These are phyloP conservation scores for Carpinus viminea DNA, from an alignment of 306 rosid species.

Conservation along the genomic window DNA sequence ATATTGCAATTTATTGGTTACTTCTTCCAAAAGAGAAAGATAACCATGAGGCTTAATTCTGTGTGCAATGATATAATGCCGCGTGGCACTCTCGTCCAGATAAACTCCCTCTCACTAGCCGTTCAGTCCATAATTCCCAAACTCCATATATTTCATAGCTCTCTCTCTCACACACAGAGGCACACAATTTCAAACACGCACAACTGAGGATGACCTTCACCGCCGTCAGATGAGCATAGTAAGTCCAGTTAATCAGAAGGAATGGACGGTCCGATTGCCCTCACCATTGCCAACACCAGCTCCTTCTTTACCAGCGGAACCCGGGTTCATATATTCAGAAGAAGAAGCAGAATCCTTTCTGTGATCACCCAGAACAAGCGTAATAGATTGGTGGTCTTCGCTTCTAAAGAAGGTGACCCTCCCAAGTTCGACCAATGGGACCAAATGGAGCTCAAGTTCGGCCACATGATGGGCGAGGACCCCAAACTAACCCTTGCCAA, in stretches of 20 bases:
- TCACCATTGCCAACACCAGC: conserved; percentile 23
- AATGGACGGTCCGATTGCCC: conserved; percentile 63
- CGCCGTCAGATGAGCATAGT: too few species aligned
- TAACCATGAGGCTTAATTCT: too few species aligned
- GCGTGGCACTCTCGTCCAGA: too few species aligned
- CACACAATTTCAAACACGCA: too few species aligned
- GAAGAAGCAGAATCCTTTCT: conserved; percentile 19
- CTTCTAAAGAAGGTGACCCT: conserved; percentile 54
- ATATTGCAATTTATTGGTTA: too few species aligned
- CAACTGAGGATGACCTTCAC: too few species aligned
- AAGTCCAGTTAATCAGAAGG: not conserved
- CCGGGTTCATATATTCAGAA: conserved; percentile 19
- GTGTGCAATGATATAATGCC: too few species aligned
- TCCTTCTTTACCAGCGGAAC: conserved; percentile 35
- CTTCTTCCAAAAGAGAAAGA: too few species aligned
- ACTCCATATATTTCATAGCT: too few species aligned
- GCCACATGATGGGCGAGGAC: conserved; percentile 89
- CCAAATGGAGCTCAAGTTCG: conserved; percentile 90
- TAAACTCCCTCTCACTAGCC: too few species aligned
- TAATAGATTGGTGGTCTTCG: conserved; percentile 40
- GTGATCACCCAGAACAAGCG: conserved; percentile 32
- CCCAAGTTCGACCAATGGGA: conserved; percentile 64
- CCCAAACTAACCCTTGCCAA: conserved; percentile 90
- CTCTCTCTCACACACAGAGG: too few species aligned
- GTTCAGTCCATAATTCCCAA: too few species aligned